A percentile compares a stretch with the other conserved stretches of the same genome.
phyloP scores from a whole-genome alignment of 306 rosid genomes.

The Pterocarpus santalinus region DNA sequence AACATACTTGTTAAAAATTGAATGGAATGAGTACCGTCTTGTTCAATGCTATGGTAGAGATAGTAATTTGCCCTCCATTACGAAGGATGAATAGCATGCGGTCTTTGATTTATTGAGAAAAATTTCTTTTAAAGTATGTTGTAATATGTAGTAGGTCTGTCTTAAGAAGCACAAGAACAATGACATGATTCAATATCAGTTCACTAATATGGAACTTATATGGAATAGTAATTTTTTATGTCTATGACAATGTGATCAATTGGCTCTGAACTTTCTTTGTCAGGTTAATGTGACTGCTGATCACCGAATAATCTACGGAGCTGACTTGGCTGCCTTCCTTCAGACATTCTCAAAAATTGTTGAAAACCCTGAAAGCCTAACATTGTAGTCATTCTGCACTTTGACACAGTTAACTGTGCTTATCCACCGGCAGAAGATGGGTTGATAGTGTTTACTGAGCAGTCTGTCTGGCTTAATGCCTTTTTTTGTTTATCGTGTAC shows the following conservation, averaged over 20 bases:
- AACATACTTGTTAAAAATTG: background rate
- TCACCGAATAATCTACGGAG: slow-evolving; percentile 83
- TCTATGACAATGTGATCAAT: background rate
- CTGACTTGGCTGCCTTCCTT: slow-evolving; percentile 83
- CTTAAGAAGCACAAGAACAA: slow-evolving; percentile 6
- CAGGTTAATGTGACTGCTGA: slow-evolving; percentile 92
- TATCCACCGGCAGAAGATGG: slow-evolving; percentile 30
- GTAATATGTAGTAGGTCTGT: background rate
- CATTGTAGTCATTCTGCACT: slow-evolving; percentile 59
- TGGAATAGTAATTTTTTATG: background rate
- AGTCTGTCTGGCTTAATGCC: slow-evolving; percentile 41
- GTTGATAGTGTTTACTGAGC: slow-evolving; percentile 26
- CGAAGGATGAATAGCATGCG: background rate
- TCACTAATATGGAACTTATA: background rate
- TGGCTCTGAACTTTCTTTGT: slow-evolving; percentile 35
- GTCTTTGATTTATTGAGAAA: background rate
- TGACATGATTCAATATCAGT: background rate
- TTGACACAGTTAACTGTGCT: slow-evolving; percentile 29
- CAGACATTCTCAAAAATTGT: slow-evolving; percentile 77
- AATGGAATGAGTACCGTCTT: background rate
- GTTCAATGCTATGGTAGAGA: background rate
- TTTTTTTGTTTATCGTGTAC: slow-evolving; percentile 41
- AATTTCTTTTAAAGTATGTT: background rate
- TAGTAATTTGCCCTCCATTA: background rate
- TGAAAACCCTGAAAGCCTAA: slow-evolving; percentile 81